phyloP scores from a whole-genome alignment of 108 stramenopile genomes.

The Discostella stelligeroides region DNA sequence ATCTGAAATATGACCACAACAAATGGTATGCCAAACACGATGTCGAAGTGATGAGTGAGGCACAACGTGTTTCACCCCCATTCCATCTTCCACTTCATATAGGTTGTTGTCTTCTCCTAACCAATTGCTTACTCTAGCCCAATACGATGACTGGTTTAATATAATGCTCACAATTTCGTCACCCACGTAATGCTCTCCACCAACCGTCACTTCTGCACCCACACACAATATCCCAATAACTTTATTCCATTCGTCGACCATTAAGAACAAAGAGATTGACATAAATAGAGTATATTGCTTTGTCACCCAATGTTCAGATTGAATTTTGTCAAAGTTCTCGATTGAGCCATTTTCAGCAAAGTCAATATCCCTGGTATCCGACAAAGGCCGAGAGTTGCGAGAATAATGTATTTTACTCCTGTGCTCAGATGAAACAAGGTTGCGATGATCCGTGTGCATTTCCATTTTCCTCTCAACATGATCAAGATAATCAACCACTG shows the following conservation, averaged over 20 bases:
- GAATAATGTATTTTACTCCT: neutral
- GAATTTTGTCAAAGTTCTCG: slow-evolving; percentile 3
- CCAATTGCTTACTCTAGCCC: neutral
- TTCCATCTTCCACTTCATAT: slow-evolving; percentile 2
- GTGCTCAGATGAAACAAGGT: slow-evolving; percentile 6
- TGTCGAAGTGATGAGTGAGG: neutral
- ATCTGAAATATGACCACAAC: slow-evolving; percentile 4
- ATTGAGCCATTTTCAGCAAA: slow-evolving; percentile 14
- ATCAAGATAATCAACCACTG: slow-evolving; percentile 8
- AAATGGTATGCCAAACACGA: slow-evolving; percentile 1
- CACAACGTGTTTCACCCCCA: neutral
- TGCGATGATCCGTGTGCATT: neutral
- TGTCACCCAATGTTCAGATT: slow-evolving; percentile 11
- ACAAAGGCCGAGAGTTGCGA: slow-evolving; percentile 9
- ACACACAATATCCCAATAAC: neutral
- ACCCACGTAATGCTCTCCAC: slow-evolving; percentile 1
- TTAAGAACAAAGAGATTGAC: neutral
- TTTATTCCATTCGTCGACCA: slow-evolving; percentile 12
- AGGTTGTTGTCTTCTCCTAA: neutral
- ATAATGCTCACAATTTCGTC: neutral
- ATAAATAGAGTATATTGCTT: slow-evolving; percentile 13
- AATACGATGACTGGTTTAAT: slow-evolving; percentile 3
- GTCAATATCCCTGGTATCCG: slow-evolving; percentile 3
- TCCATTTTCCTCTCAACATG: neutral
- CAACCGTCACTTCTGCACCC: slow-evolving; percentile 5